These are phyloP conservation scores for Dichomitus squalens DNA, from an alignment of 1,284 basidiomycete species.

Conservation along the genomic window DNA sequence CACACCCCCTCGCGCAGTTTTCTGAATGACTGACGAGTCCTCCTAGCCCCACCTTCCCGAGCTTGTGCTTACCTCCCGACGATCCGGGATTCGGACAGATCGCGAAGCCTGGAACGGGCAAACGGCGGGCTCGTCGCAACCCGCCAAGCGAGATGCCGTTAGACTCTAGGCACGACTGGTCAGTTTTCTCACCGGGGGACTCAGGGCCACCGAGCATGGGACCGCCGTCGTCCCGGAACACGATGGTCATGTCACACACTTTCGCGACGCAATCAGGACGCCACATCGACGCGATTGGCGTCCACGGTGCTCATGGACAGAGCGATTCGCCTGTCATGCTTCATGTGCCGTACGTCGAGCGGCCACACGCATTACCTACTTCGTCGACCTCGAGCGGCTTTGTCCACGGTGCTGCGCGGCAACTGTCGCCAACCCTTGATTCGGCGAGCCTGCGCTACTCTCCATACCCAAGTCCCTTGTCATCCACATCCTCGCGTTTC, in stretches of 20 bases:
- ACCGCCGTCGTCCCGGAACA: slow-evolving; percentile 7
- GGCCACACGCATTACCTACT: slow-evolving; percentile 18
- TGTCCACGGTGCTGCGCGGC: slow-evolving; percentile 8
- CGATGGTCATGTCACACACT: slow-evolving; percentile 23
- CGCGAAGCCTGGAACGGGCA: slow-evolving; percentile 60
- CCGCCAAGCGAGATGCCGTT: slow-evolving; percentile 31
- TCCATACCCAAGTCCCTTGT: slow-evolving; percentile 42
- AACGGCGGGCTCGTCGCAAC: slow-evolving; percentile 60
- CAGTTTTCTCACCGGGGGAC: slow-evolving; percentile 25
- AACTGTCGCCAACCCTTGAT: slow-evolving; percentile 23
- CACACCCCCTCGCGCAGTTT: slow-evolving; percentile 15
- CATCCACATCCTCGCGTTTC: slow-evolving; percentile 22
- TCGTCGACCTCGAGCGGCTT: slow-evolving; percentile 11
- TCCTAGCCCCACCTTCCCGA: slow-evolving; percentile 63
- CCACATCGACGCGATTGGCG: slow-evolving; percentile 11
- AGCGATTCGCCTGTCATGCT: slow-evolving; percentile 31
- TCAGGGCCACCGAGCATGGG: slow-evolving; percentile 11
- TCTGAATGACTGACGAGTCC: slow-evolving; percentile 7
- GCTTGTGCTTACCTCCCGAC: slow-evolving; percentile 77
- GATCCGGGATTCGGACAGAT: slow-evolving; percentile 83
- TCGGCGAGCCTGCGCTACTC: slow-evolving; percentile 38
- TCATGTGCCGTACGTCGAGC: slow-evolving; percentile 32
- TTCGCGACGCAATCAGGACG: slow-evolving; percentile 23
- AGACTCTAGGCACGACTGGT: slow-evolving; percentile 29
- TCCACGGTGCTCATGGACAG: slow-evolving; percentile 11